Base-by-base conservation (phyloP, 1,139 yeast genomes). In the Wickerhamomyces sp. region DNA sequence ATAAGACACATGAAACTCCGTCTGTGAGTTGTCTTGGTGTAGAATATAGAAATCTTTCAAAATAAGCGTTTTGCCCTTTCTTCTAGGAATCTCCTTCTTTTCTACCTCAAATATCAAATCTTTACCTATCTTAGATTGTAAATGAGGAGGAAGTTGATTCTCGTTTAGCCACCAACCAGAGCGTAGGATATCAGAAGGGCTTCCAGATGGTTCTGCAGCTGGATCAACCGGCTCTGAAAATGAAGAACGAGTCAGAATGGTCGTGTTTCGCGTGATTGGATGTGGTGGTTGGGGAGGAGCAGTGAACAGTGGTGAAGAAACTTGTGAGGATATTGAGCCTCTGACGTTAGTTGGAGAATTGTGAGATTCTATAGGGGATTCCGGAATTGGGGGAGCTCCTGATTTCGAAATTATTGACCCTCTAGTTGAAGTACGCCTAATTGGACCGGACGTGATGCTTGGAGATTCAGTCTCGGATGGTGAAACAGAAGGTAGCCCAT, bases 11-110 rank as follows among this genome's bases (percentile, higher is more conserved):
- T 78, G 79, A 48, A 85, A 62, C 1, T 74, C 61, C 15, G 82
- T 67, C 53, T 84, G 89, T 2, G 92, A 75, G 49, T 83, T 78
- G 56, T 86, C 95, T 45, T 76, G 78, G 58, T 81, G 84, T 34
- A 89, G 61, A 15, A 89, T 70, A 58, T 87, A 88, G 51, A 83
- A 80, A 48, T 85, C 92, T 42, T 82, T 71, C 44, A 76, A 70
- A 7, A 70, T 63, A 36, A 78, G 61, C 5, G 52, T 53, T 33
- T 74, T 65, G 19, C 77, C 76, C 12, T 78, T 78, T 49, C 96
- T 76, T 55, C 82, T 84, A 14, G 53, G 52, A 13, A 81, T 63
- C 16, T 62, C 58, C 42, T 72, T 65, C 18, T 78, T 75, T 39
- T 88, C 96, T 21, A 80, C 73, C 56, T 88, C 96, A 59, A 64